These are phyloP conservation scores for Ophiosphaerella narmari DNA, from an alignment of 2,329 filamentous ascomycete genomes.

Conservation along the genomic window DNA sequence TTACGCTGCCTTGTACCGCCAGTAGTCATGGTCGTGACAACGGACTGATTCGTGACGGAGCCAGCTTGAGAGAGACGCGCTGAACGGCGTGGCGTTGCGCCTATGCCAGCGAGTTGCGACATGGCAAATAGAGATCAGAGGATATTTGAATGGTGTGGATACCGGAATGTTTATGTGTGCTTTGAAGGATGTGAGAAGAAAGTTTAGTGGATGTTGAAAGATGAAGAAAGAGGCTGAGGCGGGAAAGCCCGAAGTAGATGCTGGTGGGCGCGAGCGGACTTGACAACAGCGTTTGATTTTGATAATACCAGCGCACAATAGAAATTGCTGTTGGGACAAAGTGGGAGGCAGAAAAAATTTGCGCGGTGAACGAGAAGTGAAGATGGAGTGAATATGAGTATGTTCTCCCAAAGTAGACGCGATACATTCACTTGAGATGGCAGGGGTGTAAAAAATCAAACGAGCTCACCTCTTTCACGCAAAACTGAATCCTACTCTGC, in stretches of 20 bases:
- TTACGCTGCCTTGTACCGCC: slow-evolving; percentile 21
- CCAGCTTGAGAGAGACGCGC: slow-evolving; percentile 32
- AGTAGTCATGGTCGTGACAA: slow-evolving; percentile 21
- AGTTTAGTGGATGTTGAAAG: background rate
- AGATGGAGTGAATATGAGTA: background rate
- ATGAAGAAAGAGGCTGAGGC: background rate
- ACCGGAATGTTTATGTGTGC: background rate
- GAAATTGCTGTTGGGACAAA: slow-evolving; percentile 4
- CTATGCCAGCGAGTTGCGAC: slow-evolving; percentile 27
- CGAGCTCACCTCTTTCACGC: slow-evolving; percentile 1
- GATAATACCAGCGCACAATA: slow-evolving; percentile 7
- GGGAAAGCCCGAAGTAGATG: background rate
- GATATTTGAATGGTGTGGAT: background rate
- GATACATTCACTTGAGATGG: slow-evolving; percentile 6
- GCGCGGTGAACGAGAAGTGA: background rate
- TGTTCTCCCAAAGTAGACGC: background rate
- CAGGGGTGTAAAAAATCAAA: slow-evolving; percentile 7
- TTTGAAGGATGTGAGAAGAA: background rate
- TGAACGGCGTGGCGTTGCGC: slow-evolving; percentile 37
- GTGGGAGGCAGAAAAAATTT: background rate
- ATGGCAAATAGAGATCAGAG: slow-evolving; percentile 13
- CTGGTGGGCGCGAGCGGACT: too few relatives aligned
- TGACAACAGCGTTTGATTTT: too few relatives aligned
- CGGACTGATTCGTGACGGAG: slow-evolving; percentile 32
- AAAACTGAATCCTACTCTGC: slow-evolving; percentile 8